Evolutionary conservation across 2,329 filamentous ascomycete species (phyloP), one percentile per base, ranked within the genome.

Genomic region (Paracorniculantispora psalliotae): DNA sequence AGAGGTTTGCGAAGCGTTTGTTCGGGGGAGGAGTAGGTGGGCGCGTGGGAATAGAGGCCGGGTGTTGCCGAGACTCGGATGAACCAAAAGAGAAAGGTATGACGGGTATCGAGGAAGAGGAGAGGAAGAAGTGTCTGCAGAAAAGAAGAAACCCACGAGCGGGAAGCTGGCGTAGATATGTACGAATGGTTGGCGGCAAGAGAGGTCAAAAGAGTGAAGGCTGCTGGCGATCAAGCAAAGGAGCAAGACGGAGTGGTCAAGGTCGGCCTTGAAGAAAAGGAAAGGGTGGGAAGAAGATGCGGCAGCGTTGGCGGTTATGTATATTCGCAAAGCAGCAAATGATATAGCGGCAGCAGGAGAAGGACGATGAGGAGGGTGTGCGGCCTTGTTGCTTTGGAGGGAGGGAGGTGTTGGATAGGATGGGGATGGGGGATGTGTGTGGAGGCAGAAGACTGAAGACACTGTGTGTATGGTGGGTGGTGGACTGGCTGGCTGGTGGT

Each of bases 291-390:
- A 55, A 53, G 50, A 56, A 54, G 58, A 49, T 53, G 60, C 62
- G 65, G 71, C 71, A 68, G 77, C 73, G 71, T 75, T 78, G 69
- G 61, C 66, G 77, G 77, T 77, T 75, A 77, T 76, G 77, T 65
- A 57, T 57, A 57, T 57, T 43, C n/a, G 23, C 23, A 30, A 30
- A 28, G 21, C 17, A 49, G 33, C 23, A 6, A 49, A 23, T 48
- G 43, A 41, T 37, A 35, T 28, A 46, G 52, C 41, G 41, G 30
- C 43, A 57, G 53, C 44, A 23, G 21, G 54, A 28, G 54, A 33
- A 17, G 33, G 44, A 37, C 25, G 52, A 33, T 23, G 23, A 33
- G 41, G 52, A 47, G 28, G 53, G 53, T 46, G 53, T 37, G 53
- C n/a, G 52, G 28, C 15, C 21, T 37, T 25, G 37, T 28, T 48